These are phyloP conservation scores for Monosporascus sp. DNA, from an alignment of 2,329 filamentous ascomycete genomes.

Conservation along the genomic window DNA sequence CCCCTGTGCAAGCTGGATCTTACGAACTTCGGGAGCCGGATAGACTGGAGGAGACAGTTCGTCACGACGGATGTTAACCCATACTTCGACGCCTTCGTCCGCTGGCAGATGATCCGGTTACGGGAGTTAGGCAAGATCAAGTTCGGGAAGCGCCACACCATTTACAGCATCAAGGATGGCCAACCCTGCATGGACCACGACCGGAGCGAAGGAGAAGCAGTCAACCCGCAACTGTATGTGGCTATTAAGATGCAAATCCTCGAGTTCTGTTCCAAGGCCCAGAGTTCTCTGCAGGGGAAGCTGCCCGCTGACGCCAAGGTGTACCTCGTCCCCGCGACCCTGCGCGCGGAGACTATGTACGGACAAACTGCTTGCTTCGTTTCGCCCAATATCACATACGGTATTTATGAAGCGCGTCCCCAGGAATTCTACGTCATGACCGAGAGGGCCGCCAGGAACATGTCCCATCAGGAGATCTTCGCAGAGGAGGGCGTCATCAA, in stretches of 20 bases:
- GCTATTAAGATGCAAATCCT: conserved; percentile 86
- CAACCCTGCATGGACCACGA: conserved; percentile 89
- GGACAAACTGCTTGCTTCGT: conserved; percentile 96
- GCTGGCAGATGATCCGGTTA: conserved; percentile 95
- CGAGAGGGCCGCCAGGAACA: conserved; percentile 84
- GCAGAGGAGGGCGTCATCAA: conserved; percentile 69
- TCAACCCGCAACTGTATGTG: conserved; percentile 86
- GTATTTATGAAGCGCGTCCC: conserved; percentile 54
- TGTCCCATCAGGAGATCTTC: conserved; percentile 90
- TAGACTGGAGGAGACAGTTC: conserved; percentile 90
- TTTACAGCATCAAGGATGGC: conserved; percentile 86
- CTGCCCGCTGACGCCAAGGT: conserved; percentile 73
- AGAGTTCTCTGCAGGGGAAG: conserved; percentile 67
- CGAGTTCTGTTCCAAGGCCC: conserved; percentile 78
- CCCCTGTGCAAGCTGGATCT: conserved; percentile 75
- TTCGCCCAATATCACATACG: conserved; percentile 82
- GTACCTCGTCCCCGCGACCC: conserved; percentile 85
- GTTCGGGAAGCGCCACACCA: conserved; percentile 87
- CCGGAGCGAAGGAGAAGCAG: conserved; percentile 72
- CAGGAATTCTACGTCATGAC: conserved; percentile 84
- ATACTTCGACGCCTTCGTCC: conserved; percentile 91
- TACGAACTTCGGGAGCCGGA: conserved; percentile 74
- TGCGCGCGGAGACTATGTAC: conserved; percentile 97
- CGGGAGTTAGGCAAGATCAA: conserved; percentile 89
- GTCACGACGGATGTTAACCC: conserved; percentile 96